phyloP scores from a whole-genome alignment of 176 grass and related monocot genomes.

The Oryza punctata region DNA sequence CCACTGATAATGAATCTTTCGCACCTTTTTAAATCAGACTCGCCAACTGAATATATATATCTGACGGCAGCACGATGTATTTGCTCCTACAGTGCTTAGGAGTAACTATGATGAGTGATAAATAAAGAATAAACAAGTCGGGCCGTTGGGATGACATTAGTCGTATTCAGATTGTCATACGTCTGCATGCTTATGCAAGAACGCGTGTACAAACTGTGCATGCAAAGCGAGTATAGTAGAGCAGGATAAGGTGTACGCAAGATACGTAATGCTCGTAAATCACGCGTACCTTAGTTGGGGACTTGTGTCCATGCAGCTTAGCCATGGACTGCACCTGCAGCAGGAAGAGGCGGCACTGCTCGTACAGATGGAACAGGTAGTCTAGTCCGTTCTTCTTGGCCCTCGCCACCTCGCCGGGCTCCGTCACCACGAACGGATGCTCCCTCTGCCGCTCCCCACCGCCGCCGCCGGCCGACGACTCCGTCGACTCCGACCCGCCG shows the following conservation, averaged over 20 bases:
- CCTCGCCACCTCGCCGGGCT: conserved; percentile 91
- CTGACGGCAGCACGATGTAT: too few relatives aligned
- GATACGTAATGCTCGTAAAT: not conserved
- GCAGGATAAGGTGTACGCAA: not conserved
- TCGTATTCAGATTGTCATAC: too few relatives aligned
- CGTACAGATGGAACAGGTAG: conserved; percentile 97
- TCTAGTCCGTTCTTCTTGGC: conserved; percentile 99
- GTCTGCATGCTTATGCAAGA: too few relatives aligned
- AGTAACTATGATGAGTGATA: too few relatives aligned
- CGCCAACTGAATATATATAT: not conserved
- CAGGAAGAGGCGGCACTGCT: conserved; percentile 98
- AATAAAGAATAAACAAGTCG: too few relatives aligned
- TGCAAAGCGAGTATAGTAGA: too few relatives aligned
- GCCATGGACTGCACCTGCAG: conserved; percentile 88
- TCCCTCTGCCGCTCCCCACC: conserved; percentile 70
- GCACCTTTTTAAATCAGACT: not conserved
- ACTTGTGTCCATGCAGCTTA: conserved; percentile 84
- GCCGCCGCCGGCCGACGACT: conserved; percentile 53
- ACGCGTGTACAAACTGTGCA: too few relatives aligned
- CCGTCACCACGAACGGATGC: conserved; percentile 98
- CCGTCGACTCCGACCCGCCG: conserved; percentile 60
- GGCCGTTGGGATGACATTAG: not conserved
- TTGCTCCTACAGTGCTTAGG: too few relatives aligned
- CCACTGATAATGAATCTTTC: not conserved
- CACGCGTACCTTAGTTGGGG: conserved; percentile 82